Conservation (phyloP, 352 stramenopile species). For the Pythium biforme region DNA sequence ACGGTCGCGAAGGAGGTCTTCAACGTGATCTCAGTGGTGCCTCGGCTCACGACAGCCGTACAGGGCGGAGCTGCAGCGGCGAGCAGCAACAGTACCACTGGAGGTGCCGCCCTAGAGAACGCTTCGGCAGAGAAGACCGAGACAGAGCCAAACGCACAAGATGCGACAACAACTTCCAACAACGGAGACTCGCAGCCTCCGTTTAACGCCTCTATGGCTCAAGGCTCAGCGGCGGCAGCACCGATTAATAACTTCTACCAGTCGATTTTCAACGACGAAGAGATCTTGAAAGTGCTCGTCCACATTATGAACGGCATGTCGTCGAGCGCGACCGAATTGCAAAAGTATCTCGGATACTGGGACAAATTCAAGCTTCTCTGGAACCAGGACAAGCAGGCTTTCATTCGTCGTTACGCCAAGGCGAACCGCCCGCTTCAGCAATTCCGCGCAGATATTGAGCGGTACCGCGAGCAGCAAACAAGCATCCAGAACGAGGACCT, state of each 20-base stretch:
- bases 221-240: constrained; percentile 18
- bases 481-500: constrained; percentile 92
- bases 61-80: constrained; percentile 17
- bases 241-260: constrained; percentile 86
- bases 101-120: background rate
- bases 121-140: constrained; percentile 10
- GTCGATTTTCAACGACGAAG: constrained; percentile 95
- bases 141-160: constrained; percentile 12
- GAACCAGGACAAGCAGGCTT: constrained; percentile 95
- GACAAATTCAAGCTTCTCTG: constrained; percentile 93
- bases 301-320: constrained; percentile 97
- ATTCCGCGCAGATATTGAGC: constrained; percentile 92
- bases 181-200: background rate
- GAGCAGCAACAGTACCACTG: constrained; percentile 30
- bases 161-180: constrained; percentile 4
- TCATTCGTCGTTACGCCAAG: constrained; percentile 95
- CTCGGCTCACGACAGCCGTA: constrained; percentile 70
- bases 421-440: constrained; percentile 90
- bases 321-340: constrained; percentile 89
- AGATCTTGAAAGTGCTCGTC: constrained; percentile 94
- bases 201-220: background rate
- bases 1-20: constrained; percentile 95
- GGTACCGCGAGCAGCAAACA: constrained; percentile 89
- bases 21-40: constrained; percentile 90
- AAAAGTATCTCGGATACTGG: constrained; percentile 95